Evolutionary conservation across 225 moss, liverwort and hornwort genomes (phyloP), one percentile per base, ranked within the genome.

Genomic region (Marchantia paleacea): DNA sequence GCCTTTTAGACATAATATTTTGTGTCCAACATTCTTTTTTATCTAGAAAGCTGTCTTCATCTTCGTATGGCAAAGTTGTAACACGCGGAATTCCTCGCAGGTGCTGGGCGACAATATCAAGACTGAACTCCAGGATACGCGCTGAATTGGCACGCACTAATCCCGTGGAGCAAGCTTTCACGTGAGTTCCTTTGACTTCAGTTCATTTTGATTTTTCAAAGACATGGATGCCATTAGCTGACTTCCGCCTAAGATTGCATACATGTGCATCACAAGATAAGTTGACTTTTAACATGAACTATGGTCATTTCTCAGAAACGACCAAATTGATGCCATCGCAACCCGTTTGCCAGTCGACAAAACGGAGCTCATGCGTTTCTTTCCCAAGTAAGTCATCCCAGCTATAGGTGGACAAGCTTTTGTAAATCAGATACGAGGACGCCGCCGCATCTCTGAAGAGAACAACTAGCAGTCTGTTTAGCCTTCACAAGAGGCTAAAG

Each of bases 301-400:
- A 0, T 52, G 18, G 22, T 7, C 39, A 39, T 11, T 26, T 13
- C 72, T 82, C 89, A 91, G 91, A 26, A 89, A 89, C 58, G 91
- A 91, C 39, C 91, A 91, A 75, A 91, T 91, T 53, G 91, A 91
- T 19, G 91, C 89, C 28, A 91, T 91, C 81, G 91, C 91, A 2
- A 91, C 91, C 8, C 79, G 91, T 53, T 65, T 91, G 67, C 91
- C 91, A 6, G 91, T 91, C 57, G 91, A 91, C 76, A 89, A 89
- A 75, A 79, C 69, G 15, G 89, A 91, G 84, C 85, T 91, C 29
- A 89, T 89, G 86, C 89, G 89, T 29, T 91, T 91, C 81, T 91
- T 91, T 57, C 91, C 91, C 72, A 87, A 87, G 91, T 91, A 86
- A 74, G 89, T 77, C 12, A 55, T 15, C 19, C 39, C 16, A 20